Evolutionary conservation across 805 yeast genomes (phyloP), one percentile per base, ranked within the genome.

Genomic region (Starmerella khaoyaiensis): DNA sequence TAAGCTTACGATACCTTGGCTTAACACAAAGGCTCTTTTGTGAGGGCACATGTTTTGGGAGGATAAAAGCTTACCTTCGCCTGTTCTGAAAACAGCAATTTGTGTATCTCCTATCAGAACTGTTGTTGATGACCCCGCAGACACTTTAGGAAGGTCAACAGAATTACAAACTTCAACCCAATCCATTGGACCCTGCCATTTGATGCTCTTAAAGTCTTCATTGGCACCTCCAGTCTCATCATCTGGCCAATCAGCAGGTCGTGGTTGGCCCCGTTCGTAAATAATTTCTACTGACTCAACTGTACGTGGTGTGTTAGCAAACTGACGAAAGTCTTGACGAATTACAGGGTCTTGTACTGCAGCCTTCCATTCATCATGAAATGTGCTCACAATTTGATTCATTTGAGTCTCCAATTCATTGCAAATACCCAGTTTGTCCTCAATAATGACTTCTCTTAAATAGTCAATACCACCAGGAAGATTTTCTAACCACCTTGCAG

Each of bases 41-140:
- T 61, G 63, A n/a, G 61, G 61, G 45, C 65, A 61, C 63, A 61
- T 59, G 42, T 60, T 60, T 35, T 61, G 65, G 11, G 60, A 58
- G n/a, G 62, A 58, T 33, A 47, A 58, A 6, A 59, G 45, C 37
- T 52, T 51, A n/a, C 50, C 60, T n/a, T 49, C 41, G 4, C 35
- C 28, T n/a, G 52, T 41, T 30, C 61, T 43, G 52, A 58, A 61
- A 1, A 61, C 21, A 0, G 65, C 64, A 12, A 61, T 40, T 41
- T 61, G 64, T 1, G 65, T 60, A 34, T 59, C 61, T 1, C 61
- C 57, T 3, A 58, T 41, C 18, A 59, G 41, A 7, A 57, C 46
- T 1, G 62, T 55, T 5, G 55, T 51, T 3, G 61, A 53, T 2
- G 61, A 53, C 3, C 64, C 63, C 14, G 58, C 51, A 6, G 54